Evolutionary conservation across 306 rosid genomes (phyloP), one percentile per base, ranked within the genome.

Genomic region (Ammopiptanthus mongolicus): DNA sequence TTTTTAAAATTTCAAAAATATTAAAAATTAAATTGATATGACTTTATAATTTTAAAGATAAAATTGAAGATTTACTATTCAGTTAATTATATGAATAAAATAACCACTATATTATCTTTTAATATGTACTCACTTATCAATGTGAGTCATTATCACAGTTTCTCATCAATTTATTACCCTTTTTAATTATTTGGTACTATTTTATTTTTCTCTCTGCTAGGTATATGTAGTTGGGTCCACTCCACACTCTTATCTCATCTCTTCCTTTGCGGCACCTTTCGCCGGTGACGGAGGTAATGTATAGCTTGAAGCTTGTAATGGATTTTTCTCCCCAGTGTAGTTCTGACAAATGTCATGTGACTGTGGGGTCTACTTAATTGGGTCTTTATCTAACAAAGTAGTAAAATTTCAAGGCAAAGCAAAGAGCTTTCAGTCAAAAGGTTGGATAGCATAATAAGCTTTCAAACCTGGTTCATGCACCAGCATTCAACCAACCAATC

Each of bases 291-390:
- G 56, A 80, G 78, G 75, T 18, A 17, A 82, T 29, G 3, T n/a
- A 3, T 3, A 37, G 42, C n/a, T 59, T 37, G 76, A 71, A 80
- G 65, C 18, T 62, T 72, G 71, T 42, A 74, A 23, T 22, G 39
- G 42, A 41, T 17, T 74, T 50, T 52, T 64, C 31, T 48, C 37
- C 18, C 33, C 64, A 29, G 48, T 31, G 6, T 6, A 41, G 10
- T 19, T 83, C 98, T 87, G 98, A 90, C 98, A 87, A 31, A 81
- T 80, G 47, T 83, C 93, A 93, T 89, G 93, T 93, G 96, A 78
- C 0, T 22, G 85, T 86, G 84, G 96, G 96, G 91, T 13, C 80
- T 65, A 84, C 82, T 15, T 25, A 25, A 25, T 25, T 7, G 8
- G 23, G 23, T 23, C 48, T 31, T 74, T 79, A 75, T 61, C 61